Base-by-base conservation (phyloP, 163 green algal genomes). In the Coccomyxa subellipsoidea region DNA sequence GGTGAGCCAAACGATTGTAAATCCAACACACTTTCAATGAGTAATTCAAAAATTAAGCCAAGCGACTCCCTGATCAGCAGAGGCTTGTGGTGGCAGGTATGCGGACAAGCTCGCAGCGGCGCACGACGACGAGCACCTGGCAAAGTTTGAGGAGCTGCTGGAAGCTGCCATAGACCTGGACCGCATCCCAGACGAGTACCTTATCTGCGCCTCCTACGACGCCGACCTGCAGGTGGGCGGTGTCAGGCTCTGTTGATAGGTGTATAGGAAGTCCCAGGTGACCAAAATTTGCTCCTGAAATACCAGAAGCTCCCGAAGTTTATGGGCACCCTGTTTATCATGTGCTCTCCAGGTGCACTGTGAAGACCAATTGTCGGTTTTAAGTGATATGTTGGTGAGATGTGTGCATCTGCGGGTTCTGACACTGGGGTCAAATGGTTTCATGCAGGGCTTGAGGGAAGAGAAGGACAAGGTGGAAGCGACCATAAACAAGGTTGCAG, bases 91-190 rank as follows among this genome's bases (percentile, higher is more conserved):
- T 59, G 47, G 1, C 85, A 93, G 91, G 79, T 99, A 95, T 85
- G 89, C 85, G 0, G 83, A 90, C 12, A 80, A 83, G 0, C 87
- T 99, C 35, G 82, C 81, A 0, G 69, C 86, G 69, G 87, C 88
- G 9, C 92, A 95, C 82, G 93, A 95, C 31, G 81, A 80, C 0
- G 93, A 97, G 32, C 91, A 97, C 80, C 91, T 99, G 78, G 85
- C 80, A 39, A 96, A 96, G 84, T 99, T 98, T 92, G 97, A 99
- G 90, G 90, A 95, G 80, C 93, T 99, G 84, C 86, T 99, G 36
- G 95, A 99, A 88, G 93, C 95, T 0, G 94, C 94, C 2, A 77
- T 99, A 0, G 97, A 99, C 87, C 88, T 98, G 69, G 94, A 98
- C 21, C 85, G 89, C 5, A 90, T 99, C 53, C 94, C 94, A 2